Conservation (phyloP, 2,329 filamentous ascomycete genomes). For the Pestalotiopsis fici region DNA sequence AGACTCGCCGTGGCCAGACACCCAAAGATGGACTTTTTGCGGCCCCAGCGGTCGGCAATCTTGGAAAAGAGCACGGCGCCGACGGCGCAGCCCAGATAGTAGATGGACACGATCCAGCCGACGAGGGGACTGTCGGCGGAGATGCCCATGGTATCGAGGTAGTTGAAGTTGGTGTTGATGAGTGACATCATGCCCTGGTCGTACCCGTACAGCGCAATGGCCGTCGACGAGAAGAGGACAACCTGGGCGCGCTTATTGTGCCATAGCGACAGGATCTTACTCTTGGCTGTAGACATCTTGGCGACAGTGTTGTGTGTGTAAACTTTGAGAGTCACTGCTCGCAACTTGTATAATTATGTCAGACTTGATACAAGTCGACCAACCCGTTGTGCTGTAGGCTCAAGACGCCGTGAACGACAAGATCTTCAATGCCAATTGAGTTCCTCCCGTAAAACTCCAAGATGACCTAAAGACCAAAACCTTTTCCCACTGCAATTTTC, state of each 20-base stretch:
- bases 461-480: not conserved
- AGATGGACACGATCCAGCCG: conserved; percentile 61
- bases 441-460: not conserved
- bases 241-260: conserved; percentile 21
- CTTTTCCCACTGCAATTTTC: not conserved
- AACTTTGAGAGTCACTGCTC: not conserved
- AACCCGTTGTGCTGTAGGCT: not conserved
- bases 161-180: conserved; percentile 39
- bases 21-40: conserved; percentile 56
- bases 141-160: conserved; percentile 60
- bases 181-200: conserved; percentile 37
- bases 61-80: conserved; percentile 59
- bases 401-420: not conserved
- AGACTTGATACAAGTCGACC: not conserved
- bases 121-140: conserved; percentile 49
- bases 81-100: conserved; percentile 62
- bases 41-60: conserved; percentile 52
- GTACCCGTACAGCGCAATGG: conserved; percentile 36
- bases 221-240: conserved; percentile 37
- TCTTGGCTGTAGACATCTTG: not conserved
- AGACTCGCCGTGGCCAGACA: conserved; percentile 54
- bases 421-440: not conserved
- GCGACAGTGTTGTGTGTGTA: not conserved
- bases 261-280: conserved; percentile 1
- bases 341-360: not conserved